Conservation (phyloP, 257 asterid genomes). For the Orobanche coerulescens region DNA sequence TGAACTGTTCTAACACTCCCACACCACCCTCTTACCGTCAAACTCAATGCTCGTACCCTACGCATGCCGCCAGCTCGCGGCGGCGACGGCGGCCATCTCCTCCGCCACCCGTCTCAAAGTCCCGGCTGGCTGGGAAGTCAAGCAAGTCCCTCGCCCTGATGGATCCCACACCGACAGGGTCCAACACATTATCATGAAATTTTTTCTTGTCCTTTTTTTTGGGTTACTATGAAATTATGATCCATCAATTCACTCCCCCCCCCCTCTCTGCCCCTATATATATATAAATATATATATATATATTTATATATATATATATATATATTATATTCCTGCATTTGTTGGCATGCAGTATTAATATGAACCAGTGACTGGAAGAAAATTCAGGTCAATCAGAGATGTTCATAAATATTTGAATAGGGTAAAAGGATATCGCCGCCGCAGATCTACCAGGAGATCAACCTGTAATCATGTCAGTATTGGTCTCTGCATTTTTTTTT, state of each 20-base stretch:
- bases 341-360: slow-evolving; percentile 53
- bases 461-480: slow-evolving; percentile 8
- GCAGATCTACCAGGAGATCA: slow-evolving; percentile 17
- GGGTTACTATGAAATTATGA: not conserved
- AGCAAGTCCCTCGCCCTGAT: slow-evolving; percentile 48
- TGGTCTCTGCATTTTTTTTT: not conserved
- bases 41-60: slow-evolving; percentile 33
- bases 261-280: too few species aligned
- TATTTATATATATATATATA: not conserved
- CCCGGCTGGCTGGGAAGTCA: slow-evolving; percentile 58
- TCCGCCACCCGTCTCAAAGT: slow-evolving; percentile 21
- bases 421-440: slow-evolving; percentile 12
- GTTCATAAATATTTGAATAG: slow-evolving; percentile 48
- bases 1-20: too few species aligned
- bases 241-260: not conserved
- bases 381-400: slow-evolving; percentile 54
- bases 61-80: slow-evolving; percentile 31
- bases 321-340: not conserved
- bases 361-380: slow-evolving; percentile 67
- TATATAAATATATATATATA: not conserved
- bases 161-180: slow-evolving; percentile 57
- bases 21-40: slow-evolving; percentile 23
- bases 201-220: not conserved
- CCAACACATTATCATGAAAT: not conserved
- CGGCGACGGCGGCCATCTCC: slow-evolving; percentile 10